Percentiles rank a stretch among this genome's conserved stretches.
Evolutionary conservation across 306 rosid genomes (phyloP).

Genomic region (Corylus avellana): DNA sequence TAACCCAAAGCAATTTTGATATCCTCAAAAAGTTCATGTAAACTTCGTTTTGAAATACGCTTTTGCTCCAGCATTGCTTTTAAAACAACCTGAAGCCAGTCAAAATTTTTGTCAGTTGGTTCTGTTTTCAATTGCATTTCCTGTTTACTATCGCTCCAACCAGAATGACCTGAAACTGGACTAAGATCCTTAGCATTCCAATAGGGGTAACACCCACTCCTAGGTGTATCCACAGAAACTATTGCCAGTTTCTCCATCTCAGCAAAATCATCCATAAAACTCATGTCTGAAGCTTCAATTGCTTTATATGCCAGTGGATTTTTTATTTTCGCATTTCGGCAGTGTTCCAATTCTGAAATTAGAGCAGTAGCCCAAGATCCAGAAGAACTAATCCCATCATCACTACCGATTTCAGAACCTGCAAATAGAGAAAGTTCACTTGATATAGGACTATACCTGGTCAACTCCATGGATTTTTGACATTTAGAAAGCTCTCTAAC

Average conservation of each 20-base stretch:
- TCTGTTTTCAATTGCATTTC: slow-evolving; percentile 23
- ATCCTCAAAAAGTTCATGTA: slow-evolving; percentile 66
- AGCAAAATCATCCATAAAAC: slow-evolving; percentile 62
- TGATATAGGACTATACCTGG: slow-evolving; percentile 35
- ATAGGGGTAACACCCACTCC: slow-evolving; percentile 29
- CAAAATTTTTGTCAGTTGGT: slow-evolving; percentile 46
- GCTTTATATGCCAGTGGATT: slow-evolving; percentile 30
- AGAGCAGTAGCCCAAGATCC: slow-evolving; percentile 68
- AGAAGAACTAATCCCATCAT: slow-evolving; percentile 59
- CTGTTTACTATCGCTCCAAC: slow-evolving; percentile 34
- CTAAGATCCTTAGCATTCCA: slow-evolving; percentile 51
- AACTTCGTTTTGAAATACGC: slow-evolving; percentile 53
- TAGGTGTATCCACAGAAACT: slow-evolving; percentile 51
- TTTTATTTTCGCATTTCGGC: slow-evolving; percentile 47
- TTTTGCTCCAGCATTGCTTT: slow-evolving; percentile 62
- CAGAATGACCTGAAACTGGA: slow-evolving; percentile 39
- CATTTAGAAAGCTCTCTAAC: slow-evolving; percentile 45
- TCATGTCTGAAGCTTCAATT: slow-evolving; percentile 44
- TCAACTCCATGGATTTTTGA: slow-evolving; percentile 46
- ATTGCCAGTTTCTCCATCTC: slow-evolving; percentile 80
- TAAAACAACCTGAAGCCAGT: slow-evolving; percentile 82
- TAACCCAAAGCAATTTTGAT: slow-evolving; percentile 68
- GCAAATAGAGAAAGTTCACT: slow-evolving; percentile 44
- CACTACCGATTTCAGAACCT: slow-evolving; percentile 48
- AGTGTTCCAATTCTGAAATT: slow-evolving; percentile 52